Evolutionary conservation across 306 rosid genomes (phyloP), one percentile per base, ranked within the genome.

Genomic region (Inga oerstediana): DNA sequence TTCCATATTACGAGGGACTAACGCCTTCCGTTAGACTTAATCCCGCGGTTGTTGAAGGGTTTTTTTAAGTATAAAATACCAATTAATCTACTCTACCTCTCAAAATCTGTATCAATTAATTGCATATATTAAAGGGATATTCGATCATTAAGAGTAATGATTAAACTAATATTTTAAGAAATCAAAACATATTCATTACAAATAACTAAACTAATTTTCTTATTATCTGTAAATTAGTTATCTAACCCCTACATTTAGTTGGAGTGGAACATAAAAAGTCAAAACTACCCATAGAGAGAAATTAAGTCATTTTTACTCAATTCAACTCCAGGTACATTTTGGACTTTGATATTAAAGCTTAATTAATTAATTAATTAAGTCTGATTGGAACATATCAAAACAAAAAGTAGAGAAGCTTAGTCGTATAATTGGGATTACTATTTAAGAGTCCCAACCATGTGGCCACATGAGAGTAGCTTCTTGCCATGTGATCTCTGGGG

Each of bases 361-460:
- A 70, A 70, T 69, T 20, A 24, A 22, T 62, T 24, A 62, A 62
- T 62, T 24, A 62, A 62, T 61, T 61, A 61, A 61, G 35, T 64
- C 2, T 30, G 41, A 41, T 30, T 30, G 9, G 37, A 12, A 64
- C 30, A 27, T 64, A 64, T 64, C 20, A 30, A 64, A 64, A 19
- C 14, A 13, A 11, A 27, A 64, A 27, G 70, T 64, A 30, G 32
- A 27, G 70, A 30, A 30, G 68, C 68, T 22, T 27, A 9, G 27
- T 62, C 68, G 39, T 24, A 62, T 27, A 24, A 62, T 62, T 27
- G 89, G 89, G 89, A 77, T 70, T 78, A 34, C 8, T 20, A 5
- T 5, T 30, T 90, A 89, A 89, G 91, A 89, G 87, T 71, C 88
- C 89, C 81, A 85, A 85, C 91, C 99, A 94, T 90, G 99, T 97